Conservation (phyloP, 1,139 yeast species). For the Spathaspora jeffriesii region DNA sequence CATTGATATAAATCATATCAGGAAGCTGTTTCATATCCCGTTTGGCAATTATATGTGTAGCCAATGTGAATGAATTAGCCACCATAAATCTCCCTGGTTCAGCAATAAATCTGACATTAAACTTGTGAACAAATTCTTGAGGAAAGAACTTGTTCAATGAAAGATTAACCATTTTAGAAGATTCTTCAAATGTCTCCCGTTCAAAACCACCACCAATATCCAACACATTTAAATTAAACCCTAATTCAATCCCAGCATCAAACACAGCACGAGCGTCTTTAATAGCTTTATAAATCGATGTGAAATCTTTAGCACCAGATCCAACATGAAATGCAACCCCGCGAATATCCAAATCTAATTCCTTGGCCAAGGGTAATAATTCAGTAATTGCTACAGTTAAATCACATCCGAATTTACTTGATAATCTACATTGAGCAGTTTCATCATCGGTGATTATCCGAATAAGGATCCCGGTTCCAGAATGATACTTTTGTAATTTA, state of each 20-base stretch:
- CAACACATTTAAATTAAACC: conserved; percentile 53
- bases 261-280: conserved; percentile 73
- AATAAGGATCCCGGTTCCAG: conserved; percentile 67
- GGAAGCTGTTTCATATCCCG: conserved; percentile 40
- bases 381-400: conserved; percentile 50
- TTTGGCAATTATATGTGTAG: conserved; percentile 82
- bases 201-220: conserved; percentile 98
- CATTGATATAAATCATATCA: conserved; percentile 76
- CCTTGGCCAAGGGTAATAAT: conserved; percentile 63
- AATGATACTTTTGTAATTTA: conserved; percentile 71
- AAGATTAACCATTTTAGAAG: conserved; percentile 58
- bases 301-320: conserved; percentile 83
- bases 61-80: conserved; percentile 84
- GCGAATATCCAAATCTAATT: conserved; percentile 59
- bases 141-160: conserved; percentile 66
- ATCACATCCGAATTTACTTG: conserved; percentile 88
- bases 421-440: conserved; percentile 81
- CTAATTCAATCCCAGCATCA: conserved; percentile 52
- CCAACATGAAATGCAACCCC: conserved; percentile 98
- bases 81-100: conserved; percentile 96
- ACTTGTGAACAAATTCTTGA: conserved; percentile 21
- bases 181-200: conserved; percentile 58
- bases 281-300: conserved; percentile 70
- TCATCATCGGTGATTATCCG: conserved; percentile 92
- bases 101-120: conserved; percentile 66